Base-by-base conservation (phyloP, 1,284 basidiomycete species). In the Coriolopsis trogii region DNA sequence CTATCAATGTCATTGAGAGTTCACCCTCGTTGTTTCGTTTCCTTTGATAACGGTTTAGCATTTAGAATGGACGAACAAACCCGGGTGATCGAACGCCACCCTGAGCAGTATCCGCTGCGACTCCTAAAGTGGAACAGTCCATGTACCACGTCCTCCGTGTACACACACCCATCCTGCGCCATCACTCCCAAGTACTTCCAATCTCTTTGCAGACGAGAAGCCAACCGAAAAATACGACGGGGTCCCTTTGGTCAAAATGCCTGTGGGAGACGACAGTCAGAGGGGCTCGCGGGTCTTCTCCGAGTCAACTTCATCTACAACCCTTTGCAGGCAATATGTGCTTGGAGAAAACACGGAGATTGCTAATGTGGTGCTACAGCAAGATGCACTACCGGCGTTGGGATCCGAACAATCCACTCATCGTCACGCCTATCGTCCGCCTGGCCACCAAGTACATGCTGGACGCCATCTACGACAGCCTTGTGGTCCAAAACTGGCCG, bases 401-500 rank as follows among this genome's bases (percentile, higher is more conserved):
- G 30, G 30, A 41, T 9, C 29, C 46, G 6, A 13, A 48, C 9
- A 48, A 28, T 0, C 46, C 46, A 4, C 13, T 48, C 16, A 21
- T 10, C 7, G 10, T 48, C 15, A 9, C 29, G 3, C 29, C 38
- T 16, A 15, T 6, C 74, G 76, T 21, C 76, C 84, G 31, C 74
- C 70, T 88, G 1, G 83, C 85, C 1, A 77, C 79, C 28, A 87
- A 88, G 66, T 87, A 88, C 63, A 70, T 85, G 42, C 75, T 84
- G 41, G 78, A 82, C 36, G 72, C 77, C 43, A 76, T 87, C 12
- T 79, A 78, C 0, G 61, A 69, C 30, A 77, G 73, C 37, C 84
- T 84, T 55, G 73, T 88, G 26, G 63, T 71, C 16, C 68, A 72
- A 36, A 82, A 86, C 63, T 88, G 83, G 80, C 85, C 85, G 1